Base-by-base conservation (phyloP, 192 early-diverging fungal genomes). In the Coemansia sp. region DNA sequence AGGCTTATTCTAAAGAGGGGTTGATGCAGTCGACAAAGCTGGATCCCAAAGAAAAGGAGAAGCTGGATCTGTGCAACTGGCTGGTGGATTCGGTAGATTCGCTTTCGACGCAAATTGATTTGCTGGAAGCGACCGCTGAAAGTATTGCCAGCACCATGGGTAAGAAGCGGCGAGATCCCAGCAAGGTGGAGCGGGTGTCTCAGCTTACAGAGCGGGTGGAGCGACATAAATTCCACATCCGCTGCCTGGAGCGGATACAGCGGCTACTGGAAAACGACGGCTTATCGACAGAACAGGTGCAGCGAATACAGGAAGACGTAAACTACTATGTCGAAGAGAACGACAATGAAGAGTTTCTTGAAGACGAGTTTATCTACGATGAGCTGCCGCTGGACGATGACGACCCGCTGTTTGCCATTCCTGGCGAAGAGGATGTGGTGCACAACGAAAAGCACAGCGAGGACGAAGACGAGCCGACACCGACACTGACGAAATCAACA, bases 1-100 rank as follows among this genome's bases (percentile, higher is more conserved):
- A 99, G 65, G 95, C 96, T 4, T 99, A 87, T 66, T 97, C 95
- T 23, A 91, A 95, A 72, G 96, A 96, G 72, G 96, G 96, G 15
- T 66, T 99, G 42, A 64, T 82, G 53, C 84, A 84, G 60, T 75
- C 84, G 43, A 81, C 82, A 48, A 90, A 88, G 58, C 75, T 96
- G 56, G 96, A 99, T 79, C 96, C 96, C 4, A 87, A 90, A 66
- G 95, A 95, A 54, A 89, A 89, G 62, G 90, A 94, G 65, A 94
- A 93, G 60, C 78, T 84, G 31, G 94, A 97, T 16, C 66, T 89
- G 12, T 82, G 90, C 50, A 84, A 88, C 23, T 97, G 90, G 87
- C 81, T 99, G 21, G 82, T 90, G 16, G 85, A 84, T 11, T 83
- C 76, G 23, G 92, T 95, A 4, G 94, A 96, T 58, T 79, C 83